Evolutionary conservation across 2,329 filamentous ascomycete species (phyloP).

Genomic region (Talaromyces sp.): DNA sequence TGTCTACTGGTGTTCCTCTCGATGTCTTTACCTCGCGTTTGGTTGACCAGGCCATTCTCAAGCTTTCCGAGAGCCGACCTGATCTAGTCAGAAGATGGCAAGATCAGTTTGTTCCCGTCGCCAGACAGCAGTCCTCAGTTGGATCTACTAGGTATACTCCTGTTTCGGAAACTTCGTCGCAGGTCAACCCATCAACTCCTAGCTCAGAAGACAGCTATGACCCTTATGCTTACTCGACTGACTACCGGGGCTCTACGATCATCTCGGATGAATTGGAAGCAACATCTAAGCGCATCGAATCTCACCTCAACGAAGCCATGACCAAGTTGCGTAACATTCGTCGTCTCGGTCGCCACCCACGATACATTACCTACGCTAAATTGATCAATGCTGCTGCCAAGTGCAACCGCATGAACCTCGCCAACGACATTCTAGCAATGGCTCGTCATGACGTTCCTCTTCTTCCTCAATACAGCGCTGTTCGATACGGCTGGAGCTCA

Average conservation of each 20-base stretch:
- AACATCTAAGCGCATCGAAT: slow-evolving; percentile 66
- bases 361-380: slow-evolving; percentile 96
- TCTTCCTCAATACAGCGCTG: slow-evolving; percentile 75
- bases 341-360: slow-evolving; percentile 81
- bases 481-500: slow-evolving; percentile 92
- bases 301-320: slow-evolving; percentile 75
- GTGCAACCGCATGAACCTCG: slow-evolving; percentile 74
- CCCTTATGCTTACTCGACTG: slow-evolving; percentile 83
- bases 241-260: slow-evolving; percentile 86
- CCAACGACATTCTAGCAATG: slow-evolving; percentile 83
- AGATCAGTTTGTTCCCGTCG: slow-evolving; percentile 44
- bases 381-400: slow-evolving; percentile 86
- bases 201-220: slow-evolving; percentile 73
- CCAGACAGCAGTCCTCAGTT: slow-evolving; percentile 47
- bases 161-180: slow-evolving; percentile 43
- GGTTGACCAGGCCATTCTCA: slow-evolving; percentile 57
- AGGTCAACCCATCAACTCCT: slow-evolving; percentile 57
- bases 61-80: slow-evolving; percentile 47
- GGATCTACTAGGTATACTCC: slow-evolving; percentile 38
- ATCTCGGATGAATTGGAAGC: slow-evolving; percentile 90
- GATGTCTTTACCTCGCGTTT: slow-evolving; percentile 55
- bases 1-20: slow-evolving; percentile 51
- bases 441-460: slow-evolving; percentile 85
- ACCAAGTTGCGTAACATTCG: slow-evolving; percentile 88
- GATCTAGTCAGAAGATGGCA: slow-evolving; percentile 56